A percentile compares a stretch with the other conserved stretches of the same genome.
These are phyloP conservation scores for Fusarium acutatum DNA, from an alignment of 2,329 filamentous ascomycete genomes.

Conservation along the genomic window DNA sequence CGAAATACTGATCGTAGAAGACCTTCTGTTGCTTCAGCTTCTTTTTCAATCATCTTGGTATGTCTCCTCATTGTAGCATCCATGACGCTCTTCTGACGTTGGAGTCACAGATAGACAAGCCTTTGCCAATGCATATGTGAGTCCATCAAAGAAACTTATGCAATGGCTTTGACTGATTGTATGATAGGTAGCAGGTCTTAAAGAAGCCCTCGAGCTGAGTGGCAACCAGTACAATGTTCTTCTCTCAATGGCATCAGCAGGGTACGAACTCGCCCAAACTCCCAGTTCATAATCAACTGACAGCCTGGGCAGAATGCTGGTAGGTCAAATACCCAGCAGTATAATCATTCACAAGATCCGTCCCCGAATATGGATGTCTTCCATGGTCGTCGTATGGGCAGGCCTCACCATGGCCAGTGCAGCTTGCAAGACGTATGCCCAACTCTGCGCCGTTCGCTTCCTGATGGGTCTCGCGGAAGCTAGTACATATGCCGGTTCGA, in stretches of 20 bases:
- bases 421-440: constrained; percentile 43
- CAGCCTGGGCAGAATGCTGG: constrained; percentile 39
- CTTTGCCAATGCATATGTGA: constrained; percentile 32
- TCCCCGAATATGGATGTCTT: constrained; percentile 66
- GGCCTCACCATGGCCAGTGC: constrained; percentile 57
- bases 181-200: constrained; percentile 51
- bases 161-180: fast-evolving
- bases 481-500: constrained; percentile 43
- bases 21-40: constrained; percentile 30
- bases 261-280: constrained; percentile 27
- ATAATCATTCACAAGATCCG: constrained; percentile 67
- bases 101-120: constrained; percentile 5
- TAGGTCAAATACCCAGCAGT: constrained; percentile 67
- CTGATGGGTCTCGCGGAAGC: constrained; percentile 40
- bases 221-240: constrained; percentile 50
- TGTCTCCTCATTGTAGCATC: fast-evolving
- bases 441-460: constrained; percentile 42
- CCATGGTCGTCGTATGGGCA: constrained; percentile 68
- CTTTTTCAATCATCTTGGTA: constrained; percentile 31
- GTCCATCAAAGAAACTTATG: fast-evolving
- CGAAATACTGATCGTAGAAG: neutral
- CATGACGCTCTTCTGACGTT: neutral
- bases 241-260: constrained; percentile 40
- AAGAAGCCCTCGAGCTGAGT: constrained; percentile 53
- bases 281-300: fast-evolving